Percentiles rank a stretch among this genome's conserved stretches.
Evolutionary conservation across 306 rosid species (phyloP).

Genomic region (Cucurbita moschata): DNA sequence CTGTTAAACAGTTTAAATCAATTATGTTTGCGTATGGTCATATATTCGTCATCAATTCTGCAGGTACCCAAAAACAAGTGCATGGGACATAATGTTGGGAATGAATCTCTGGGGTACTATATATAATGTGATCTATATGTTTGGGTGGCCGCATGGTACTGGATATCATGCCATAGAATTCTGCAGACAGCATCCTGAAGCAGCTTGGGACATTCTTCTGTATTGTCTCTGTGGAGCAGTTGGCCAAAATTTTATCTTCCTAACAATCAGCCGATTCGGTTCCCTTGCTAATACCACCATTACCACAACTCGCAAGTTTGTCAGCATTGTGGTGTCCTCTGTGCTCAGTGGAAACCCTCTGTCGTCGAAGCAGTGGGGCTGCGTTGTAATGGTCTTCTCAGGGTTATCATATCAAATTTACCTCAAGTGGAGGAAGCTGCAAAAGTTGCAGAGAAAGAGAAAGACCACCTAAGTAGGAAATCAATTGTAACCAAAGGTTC

Average conservation of each 20-base stretch:
- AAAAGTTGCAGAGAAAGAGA: slow-evolving; percentile 71
- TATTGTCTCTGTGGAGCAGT: slow-evolving; percentile 95
- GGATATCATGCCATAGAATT: slow-evolving; percentile 76
- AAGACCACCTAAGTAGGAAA: slow-evolving; percentile 41
- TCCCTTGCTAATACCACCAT: slow-evolving; percentile 91
- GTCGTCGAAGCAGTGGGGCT: slow-evolving; percentile 86
- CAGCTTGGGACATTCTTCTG: slow-evolving; percentile 79
- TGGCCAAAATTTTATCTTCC: slow-evolving; percentile 93
- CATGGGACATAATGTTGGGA: slow-evolving; percentile 95
- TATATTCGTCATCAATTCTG: slow-evolving; percentile 8
- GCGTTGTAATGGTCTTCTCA: slow-evolving; percentile 80
- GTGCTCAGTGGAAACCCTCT: slow-evolving; percentile 87
- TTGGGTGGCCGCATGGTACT: slow-evolving; percentile 62
- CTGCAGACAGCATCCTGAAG: slow-evolving; percentile 78
- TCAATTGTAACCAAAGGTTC: slow-evolving; percentile 7
- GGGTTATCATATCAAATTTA: slow-evolving; percentile 86
- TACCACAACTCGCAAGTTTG: slow-evolving; percentile 94
- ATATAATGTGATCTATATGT: slow-evolving; percentile 82
- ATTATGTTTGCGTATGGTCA: background rate
- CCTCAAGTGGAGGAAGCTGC: slow-evolving; percentile 84
- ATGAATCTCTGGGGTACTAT: slow-evolving; percentile 98
- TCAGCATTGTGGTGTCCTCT: slow-evolving; percentile 87
- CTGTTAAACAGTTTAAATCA: background rate
- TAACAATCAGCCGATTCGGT: slow-evolving; percentile 86
- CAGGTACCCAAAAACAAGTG: slow-evolving; percentile 91